Conservation (phyloP, 2,329 filamentous ascomycete genomes). For the Alternaria sp. region DNA sequence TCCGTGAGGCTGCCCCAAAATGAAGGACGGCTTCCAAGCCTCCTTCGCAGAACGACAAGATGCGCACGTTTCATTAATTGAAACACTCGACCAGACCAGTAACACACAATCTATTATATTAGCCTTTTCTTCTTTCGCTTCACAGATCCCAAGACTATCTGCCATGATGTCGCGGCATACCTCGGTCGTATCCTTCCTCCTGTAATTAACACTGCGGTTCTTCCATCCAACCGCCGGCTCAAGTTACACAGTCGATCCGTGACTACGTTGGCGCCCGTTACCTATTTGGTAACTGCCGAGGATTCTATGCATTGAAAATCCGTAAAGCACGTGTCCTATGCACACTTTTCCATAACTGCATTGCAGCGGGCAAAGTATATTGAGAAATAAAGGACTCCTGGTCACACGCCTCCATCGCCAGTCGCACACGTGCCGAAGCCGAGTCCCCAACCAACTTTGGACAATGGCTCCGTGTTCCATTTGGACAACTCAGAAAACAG, state of each 20-base stretch:
- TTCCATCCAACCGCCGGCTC: constrained; percentile 44
- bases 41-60: constrained; percentile 9
- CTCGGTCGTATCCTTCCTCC: constrained; percentile 22
- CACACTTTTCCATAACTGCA: neutral
- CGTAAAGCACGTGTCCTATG: constrained; percentile 27
- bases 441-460: neutral
- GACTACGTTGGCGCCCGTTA: constrained; percentile 9
- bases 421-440: constrained; percentile 12
- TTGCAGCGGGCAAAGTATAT: constrained; percentile 21
- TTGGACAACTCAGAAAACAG: constrained; percentile 20
- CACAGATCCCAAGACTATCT: constrained; percentile 17
- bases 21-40: constrained; percentile 22
- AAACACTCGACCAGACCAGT: constrained; percentile 34
- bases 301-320: neutral
- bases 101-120: constrained; percentile 48
- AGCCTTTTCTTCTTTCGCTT: constrained; percentile 17
- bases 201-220: constrained; percentile 34
- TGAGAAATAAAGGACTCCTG: constrained; percentile 22
- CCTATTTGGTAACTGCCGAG: constrained; percentile 11
- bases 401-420: constrained; percentile 23
- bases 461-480: constrained; percentile 38
- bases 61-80: constrained; percentile 33
- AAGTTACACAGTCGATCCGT: constrained; percentile 11
- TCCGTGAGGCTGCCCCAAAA: constrained; percentile 32
- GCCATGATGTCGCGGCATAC: constrained; percentile 17